These are phyloP conservation scores for Acanthamoeba quina DNA, from an alignment of 208 protist species.

Conservation along the genomic window DNA sequence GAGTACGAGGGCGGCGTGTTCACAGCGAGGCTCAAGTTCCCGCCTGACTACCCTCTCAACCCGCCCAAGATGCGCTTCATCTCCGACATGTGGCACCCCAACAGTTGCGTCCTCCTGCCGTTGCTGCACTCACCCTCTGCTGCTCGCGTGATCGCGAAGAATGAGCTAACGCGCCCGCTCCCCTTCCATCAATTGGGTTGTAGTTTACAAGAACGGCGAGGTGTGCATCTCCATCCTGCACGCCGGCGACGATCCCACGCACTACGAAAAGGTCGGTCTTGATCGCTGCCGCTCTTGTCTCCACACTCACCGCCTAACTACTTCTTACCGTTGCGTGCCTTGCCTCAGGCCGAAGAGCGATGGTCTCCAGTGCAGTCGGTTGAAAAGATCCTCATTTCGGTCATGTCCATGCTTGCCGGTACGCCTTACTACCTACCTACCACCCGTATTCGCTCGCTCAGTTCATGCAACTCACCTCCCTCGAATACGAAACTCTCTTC, in stretches of 20 bases:
- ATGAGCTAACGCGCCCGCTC: not conserved
- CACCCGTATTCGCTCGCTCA: too few species aligned
- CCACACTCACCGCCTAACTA: too few species aligned
- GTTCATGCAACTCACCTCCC: too few species aligned
- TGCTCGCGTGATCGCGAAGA: not conserved
- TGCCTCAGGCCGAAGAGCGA: constrained; percentile 78
- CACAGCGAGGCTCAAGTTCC: constrained; percentile 86
- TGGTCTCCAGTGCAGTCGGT: constrained; percentile 91
- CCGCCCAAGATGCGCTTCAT: constrained; percentile 91
- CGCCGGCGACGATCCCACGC: constrained; percentile 83
- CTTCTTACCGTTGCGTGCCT: not conserved
- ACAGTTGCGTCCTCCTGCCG: constrained; percentile 75
- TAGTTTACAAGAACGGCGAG: constrained; percentile 87
- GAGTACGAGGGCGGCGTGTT: constrained; percentile 88
- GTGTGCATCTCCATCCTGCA: constrained; percentile 94
- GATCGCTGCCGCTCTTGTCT: not conserved
- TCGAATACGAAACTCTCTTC: too few species aligned
- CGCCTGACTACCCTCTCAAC: constrained; percentile 84
- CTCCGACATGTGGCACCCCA: constrained; percentile 92
- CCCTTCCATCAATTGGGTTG: not conserved
- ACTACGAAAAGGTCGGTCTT: constrained; percentile 80
- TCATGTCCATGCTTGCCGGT: constrained; percentile 90
- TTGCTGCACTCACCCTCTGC: not conserved
- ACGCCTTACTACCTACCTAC: not conserved
- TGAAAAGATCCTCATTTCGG: constrained; percentile 90